Percentiles rank a stretch among this genome's conserved stretches.
Conservation (phyloP, 768 basidiomycete genomes). For the Lactifluus rugatus region DNA sequence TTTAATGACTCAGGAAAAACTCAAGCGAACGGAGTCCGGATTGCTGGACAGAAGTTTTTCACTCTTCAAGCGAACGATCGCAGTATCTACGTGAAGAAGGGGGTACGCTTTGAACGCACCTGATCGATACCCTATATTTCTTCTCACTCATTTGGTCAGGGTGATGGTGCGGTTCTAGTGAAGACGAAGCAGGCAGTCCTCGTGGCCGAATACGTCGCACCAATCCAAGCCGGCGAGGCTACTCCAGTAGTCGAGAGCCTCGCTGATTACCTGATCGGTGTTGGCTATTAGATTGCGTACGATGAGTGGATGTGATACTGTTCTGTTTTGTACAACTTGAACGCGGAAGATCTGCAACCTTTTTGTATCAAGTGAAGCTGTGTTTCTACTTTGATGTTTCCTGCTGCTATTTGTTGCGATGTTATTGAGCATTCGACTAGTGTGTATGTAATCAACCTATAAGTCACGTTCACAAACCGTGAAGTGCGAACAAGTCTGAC, state of each 20-base stretch:
- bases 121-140: neutral
- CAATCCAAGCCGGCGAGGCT: constrained; percentile 56
- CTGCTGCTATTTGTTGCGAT: too few relatives aligned
- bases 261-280: constrained; percentile 67
- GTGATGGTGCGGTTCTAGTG: constrained; percentile 60
- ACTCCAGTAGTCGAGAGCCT: constrained; percentile 56
- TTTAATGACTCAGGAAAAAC: constrained; percentile 34
- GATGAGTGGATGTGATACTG: neutral
- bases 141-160: constrained; percentile 32
- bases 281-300: constrained; percentile 36
- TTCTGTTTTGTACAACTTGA: constrained; percentile 2
- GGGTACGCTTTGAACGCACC: constrained; percentile 36
- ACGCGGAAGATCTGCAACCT: constrained; percentile 1
- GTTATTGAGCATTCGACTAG: too few relatives aligned
- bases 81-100: constrained; percentile 69
- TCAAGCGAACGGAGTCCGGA: constrained; percentile 50
- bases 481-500: neutral
- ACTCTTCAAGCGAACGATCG: constrained; percentile 39
- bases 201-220: constrained; percentile 62
- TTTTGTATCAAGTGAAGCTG: neutral
- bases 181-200: constrained; percentile 84
- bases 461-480: neutral
- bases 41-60: constrained; percentile 71
- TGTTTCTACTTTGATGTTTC: neutral
- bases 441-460: neutral